Evolutionary conservation across 192 early-diverging fungal genomes (phyloP).

Genomic region (Martensiomyces pterosporus): DNA sequence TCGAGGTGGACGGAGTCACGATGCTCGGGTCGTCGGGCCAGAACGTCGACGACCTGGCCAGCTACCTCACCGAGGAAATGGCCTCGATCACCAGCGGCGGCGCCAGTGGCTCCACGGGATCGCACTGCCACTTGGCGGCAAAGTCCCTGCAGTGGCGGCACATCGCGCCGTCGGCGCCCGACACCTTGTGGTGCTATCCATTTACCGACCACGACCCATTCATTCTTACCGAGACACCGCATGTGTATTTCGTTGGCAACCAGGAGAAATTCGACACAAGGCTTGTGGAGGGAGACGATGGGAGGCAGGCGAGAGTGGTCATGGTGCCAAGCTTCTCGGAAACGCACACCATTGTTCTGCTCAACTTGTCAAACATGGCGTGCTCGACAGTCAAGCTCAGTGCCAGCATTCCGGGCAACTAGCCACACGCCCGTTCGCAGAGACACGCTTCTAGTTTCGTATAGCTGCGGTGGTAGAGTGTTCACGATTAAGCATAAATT

Average conservation of each 20-base stretch:
- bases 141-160: constrained; percentile 77
- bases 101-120: constrained; percentile 35
- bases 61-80: constrained; percentile 52
- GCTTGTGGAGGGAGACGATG: constrained; percentile 50
- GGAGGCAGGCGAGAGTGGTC: constrained; percentile 63
- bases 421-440: too few species aligned
- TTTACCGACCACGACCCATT: constrained; percentile 86
- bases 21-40: constrained; percentile 83
- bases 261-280: constrained; percentile 68
- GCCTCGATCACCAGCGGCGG: too few species aligned
- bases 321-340: constrained; percentile 73
- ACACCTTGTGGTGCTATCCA: constrained; percentile 95
- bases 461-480: too few species aligned
- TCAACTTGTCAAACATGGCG: constrained; percentile 71
- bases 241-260: constrained; percentile 90
- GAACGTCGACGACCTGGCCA: constrained; percentile 79
- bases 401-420: too few species aligned
- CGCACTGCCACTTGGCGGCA: constrained; percentile 68
- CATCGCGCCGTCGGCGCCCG: constrained; percentile 88
- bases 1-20: constrained; percentile 61
- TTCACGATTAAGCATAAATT: too few species aligned
- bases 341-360: constrained; percentile 65
- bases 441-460: too few species aligned
- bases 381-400: constrained; percentile 18
- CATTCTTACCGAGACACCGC: constrained; percentile 65